Conservation (phyloP, 2,329 filamentous ascomycete genomes). For the Ophiostoma sp. region DNA sequence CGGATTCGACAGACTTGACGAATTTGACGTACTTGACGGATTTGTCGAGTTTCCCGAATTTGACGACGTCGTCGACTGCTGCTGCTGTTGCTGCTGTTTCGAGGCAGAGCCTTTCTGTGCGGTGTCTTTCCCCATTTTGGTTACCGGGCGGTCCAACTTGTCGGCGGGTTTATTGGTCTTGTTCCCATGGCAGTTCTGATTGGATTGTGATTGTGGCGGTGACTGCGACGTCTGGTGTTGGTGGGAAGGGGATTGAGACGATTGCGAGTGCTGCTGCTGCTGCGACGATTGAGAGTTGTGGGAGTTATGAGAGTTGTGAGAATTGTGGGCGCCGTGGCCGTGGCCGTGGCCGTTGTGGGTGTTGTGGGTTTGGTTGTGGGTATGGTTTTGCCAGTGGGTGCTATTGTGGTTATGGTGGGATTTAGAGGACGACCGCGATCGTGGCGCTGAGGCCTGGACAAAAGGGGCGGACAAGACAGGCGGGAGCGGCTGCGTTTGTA, state of each 20-base stretch:
- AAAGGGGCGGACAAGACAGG: conserved; percentile 57
- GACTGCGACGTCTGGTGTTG: conserved; percentile 21
- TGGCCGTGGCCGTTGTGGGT: background rate
- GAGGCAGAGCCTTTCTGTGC: conserved; percentile 45
- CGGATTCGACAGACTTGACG: background rate
- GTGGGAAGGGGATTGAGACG: conserved; percentile 9
- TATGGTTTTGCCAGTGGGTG: conserved; percentile 22
- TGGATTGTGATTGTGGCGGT: conserved; percentile 23
- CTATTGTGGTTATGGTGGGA: conserved; percentile 54
- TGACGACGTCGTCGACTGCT: background rate
- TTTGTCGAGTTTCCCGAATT: background rate
- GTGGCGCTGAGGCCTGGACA: conserved; percentile 53
- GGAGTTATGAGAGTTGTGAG: background rate
- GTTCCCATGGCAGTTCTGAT: conserved; percentile 62
- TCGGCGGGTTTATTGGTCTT: conserved; percentile 56
- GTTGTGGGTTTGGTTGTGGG: conserved; percentile 5
- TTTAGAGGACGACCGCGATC: conserved; percentile 61
- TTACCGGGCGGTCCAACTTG: conserved; percentile 62
- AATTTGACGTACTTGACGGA: background rate
- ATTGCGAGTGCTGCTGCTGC: conserved; percentile 47
- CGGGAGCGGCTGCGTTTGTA: conserved; percentile 57
- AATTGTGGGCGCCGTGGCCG: background rate
- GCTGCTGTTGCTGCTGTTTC: conserved; percentile 21
- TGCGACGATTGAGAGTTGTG: background rate
- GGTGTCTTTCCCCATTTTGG: conserved; percentile 57